Conservation (phyloP, 306 rosid species). For the Acacia acuminata region DNA sequence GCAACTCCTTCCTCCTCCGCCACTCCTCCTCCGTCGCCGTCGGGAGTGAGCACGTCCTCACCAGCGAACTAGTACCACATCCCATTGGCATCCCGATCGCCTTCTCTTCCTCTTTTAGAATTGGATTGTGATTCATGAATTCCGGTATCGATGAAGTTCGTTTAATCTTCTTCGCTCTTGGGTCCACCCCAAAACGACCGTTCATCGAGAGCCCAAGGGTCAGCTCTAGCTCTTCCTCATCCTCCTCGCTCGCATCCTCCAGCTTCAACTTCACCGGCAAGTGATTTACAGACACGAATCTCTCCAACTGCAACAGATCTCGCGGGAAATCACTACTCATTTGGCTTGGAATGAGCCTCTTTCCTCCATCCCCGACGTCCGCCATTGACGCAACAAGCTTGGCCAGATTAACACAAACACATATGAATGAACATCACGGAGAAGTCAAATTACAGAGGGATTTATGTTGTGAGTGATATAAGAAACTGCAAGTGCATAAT, state of each 20-base stretch:
- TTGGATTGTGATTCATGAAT: slow-evolving; percentile 22
- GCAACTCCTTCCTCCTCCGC: slow-evolving; percentile 81
- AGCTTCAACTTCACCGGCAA: slow-evolving; percentile 27
- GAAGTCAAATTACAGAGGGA: background rate
- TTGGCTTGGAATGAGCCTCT: slow-evolving; percentile 25
- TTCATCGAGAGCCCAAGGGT: slow-evolving; percentile 78
- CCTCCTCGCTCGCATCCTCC: slow-evolving; percentile 24
- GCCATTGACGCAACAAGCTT: slow-evolving; percentile 35
- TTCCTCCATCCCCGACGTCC: slow-evolving; percentile 29
- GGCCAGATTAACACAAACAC: background rate
- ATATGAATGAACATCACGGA: background rate
- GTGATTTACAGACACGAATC: slow-evolving; percentile 37
- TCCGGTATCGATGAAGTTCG: slow-evolving; percentile 66
- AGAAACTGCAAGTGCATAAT: background rate
- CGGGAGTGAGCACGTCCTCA: slow-evolving; percentile 70
- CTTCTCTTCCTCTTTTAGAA: background rate
- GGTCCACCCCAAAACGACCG: slow-evolving; percentile 85
- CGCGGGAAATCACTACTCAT: slow-evolving; percentile 31
- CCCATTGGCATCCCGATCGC: background rate
- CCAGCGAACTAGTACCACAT: slow-evolving; percentile 21
- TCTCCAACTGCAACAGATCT: slow-evolving; percentile 48
- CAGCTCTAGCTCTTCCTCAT: slow-evolving; percentile 51
- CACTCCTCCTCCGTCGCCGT: slow-evolving; percentile 64
- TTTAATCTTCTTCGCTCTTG: slow-evolving; percentile 49
- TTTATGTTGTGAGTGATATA: background rate